These are phyloP conservation scores for Hamigera avellanea DNA, from an alignment of 495 filamentous ascomycete species.

Conservation along the genomic window DNA sequence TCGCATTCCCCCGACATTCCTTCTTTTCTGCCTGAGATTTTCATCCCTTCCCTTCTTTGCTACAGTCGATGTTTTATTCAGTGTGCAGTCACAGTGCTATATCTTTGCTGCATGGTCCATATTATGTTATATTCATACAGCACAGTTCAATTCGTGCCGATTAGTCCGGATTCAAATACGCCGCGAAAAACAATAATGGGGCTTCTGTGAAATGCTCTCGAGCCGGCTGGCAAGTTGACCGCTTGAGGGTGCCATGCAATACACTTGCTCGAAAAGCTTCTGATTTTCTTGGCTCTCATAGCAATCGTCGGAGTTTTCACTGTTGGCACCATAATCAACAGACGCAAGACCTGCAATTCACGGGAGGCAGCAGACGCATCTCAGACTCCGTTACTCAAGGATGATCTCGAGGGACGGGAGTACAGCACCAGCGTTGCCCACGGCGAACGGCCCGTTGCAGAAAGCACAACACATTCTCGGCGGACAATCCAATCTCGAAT, in stretches of 20 bases:
- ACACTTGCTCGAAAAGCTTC: no score
- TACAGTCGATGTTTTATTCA: no score
- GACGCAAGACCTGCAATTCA: conserved; percentile 2
- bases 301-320: conserved; percentile 14
- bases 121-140: no score
- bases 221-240: conserved; percentile 13
- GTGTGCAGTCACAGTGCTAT: no score
- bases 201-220: conserved; percentile 2
- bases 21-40: no score
- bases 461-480: neutral
- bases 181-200: neutral
- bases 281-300: no score
- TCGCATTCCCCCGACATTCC: no score
- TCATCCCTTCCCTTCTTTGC: no score
- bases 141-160: no score
- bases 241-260: neutral
- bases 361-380: conserved; percentile 1
- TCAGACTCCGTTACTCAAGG: conserved; percentile 8
- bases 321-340: conserved; percentile 11
- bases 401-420: conserved; percentile 4
- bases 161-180: no score
- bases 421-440: neutral
- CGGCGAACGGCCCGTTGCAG: neutral
- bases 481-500: conserved; percentile 33
- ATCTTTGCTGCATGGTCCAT: no score